These are phyloP conservation scores for Xylaria sp. DNA, from an alignment of 2,329 filamentous ascomycete genomes.

Conservation along the genomic window DNA sequence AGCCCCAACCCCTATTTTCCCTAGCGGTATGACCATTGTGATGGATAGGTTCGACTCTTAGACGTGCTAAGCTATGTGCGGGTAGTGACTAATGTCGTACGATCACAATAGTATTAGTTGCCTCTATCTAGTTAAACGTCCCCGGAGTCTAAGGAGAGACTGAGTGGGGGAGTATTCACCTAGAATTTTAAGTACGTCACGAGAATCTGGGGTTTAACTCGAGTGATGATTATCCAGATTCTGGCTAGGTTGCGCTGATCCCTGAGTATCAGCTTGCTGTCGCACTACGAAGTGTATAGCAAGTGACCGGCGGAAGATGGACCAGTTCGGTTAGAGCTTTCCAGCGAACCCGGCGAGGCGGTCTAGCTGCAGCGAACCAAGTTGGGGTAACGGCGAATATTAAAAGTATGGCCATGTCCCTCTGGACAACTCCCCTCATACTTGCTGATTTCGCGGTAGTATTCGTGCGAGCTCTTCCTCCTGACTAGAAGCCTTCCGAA, in stretches of 20 bases:
- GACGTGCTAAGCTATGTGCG: background rate
- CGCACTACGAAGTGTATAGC: background rate
- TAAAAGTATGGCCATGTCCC: conserved; percentile 20
- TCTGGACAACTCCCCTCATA: conserved; percentile 2
- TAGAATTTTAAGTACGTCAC: background rate
- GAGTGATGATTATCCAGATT: conserved; percentile 5
- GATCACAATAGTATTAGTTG: background rate
- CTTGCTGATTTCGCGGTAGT: conserved; percentile 6
- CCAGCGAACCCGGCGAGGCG: background rate
- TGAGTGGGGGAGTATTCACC: background rate
- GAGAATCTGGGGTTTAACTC: background rate
- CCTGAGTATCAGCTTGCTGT: background rate
- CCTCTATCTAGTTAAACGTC: background rate
- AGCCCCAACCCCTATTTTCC: background rate
- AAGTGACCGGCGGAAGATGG: background rate
- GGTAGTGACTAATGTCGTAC: background rate
- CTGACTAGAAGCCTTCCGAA: background rate
- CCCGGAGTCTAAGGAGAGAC: background rate
- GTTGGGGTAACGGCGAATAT: conserved; percentile 18
- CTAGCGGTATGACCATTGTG: background rate
- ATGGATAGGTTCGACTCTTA: background rate
- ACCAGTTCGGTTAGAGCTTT: conserved; percentile 3
- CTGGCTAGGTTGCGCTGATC: conserved; percentile 13
- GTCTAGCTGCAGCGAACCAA: conserved; percentile 2
- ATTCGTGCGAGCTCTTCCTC: background rate